Percentiles rank a stretch among this genome's conserved stretches.
These are phyloP conservation scores for Teratosphaeria zuluensis DNA, from an alignment of 2,329 filamentous ascomycete species.

Conservation along the genomic window DNA sequence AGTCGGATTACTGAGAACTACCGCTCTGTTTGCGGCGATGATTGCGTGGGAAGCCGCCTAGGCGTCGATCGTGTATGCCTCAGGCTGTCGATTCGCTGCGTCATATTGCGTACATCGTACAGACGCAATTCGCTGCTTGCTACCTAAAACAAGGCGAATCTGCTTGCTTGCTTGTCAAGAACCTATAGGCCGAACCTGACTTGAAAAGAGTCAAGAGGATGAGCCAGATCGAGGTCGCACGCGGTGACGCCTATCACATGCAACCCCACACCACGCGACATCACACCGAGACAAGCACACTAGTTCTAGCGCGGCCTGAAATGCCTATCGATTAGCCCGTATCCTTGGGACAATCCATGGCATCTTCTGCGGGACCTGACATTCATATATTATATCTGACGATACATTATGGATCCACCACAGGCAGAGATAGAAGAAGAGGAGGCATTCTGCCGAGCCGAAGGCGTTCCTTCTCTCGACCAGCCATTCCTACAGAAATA, in stretches of 20 bases:
- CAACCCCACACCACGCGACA: neutral
- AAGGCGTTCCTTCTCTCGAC: constrained; percentile 34
- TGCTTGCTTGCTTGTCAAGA: too few species aligned
- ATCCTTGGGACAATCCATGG: too few species aligned
- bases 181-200: too few species aligned
- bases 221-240: neutral
- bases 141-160: neutral
- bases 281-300: too few species aligned
- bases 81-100: neutral
- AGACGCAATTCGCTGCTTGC: neutral
- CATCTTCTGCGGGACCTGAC: too few species aligned
- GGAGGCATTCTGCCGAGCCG: constrained; percentile 30
- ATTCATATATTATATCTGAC: neutral
- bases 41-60: neutral
- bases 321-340: too few species aligned
- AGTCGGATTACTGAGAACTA: neutral
- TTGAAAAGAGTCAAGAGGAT: neutral
- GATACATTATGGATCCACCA: neutral
- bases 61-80: neutral
- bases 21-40: neutral
- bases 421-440: constrained; percentile 8
- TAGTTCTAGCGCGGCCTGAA: too few species aligned
- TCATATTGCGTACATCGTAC: neutral
- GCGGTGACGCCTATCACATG: neutral
- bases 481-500: constrained; percentile 81